phyloP scores from a whole-genome alignment of 75 land plant genomes.

The Pseudotsuga menziesii region DNA sequence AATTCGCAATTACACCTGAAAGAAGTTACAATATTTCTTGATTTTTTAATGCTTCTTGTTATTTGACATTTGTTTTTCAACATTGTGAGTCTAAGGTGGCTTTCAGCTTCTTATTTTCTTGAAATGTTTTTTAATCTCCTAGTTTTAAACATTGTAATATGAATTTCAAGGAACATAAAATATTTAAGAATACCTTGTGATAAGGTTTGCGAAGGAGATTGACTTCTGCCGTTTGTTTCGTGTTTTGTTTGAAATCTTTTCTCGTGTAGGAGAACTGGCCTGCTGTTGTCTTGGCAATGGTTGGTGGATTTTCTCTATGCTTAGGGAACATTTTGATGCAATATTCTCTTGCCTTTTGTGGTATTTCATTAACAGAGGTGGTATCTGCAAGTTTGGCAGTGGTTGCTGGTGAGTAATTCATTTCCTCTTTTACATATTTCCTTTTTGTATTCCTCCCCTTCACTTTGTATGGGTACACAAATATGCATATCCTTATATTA shows the following conservation, averaged over 20 bases:
- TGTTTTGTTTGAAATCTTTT: background rate
- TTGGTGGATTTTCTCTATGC: constrained; percentile 19
- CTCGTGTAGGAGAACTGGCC: constrained; percentile 12
- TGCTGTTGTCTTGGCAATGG: constrained; percentile 14
- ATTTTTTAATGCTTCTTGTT: background rate
- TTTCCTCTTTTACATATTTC: background rate
- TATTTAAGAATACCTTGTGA: background rate
- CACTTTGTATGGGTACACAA: background rate
- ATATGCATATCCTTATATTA: background rate
- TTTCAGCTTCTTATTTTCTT: background rate
- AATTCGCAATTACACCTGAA: background rate
- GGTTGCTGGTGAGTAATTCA: constrained; percentile 9
- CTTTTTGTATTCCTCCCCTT: background rate
- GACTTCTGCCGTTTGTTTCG: background rate
- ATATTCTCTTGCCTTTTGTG: constrained; percentile 21
- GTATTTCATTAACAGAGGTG: constrained; percentile 27
- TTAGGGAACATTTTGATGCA: constrained; percentile 23
- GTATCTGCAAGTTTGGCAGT: constrained; percentile 26
- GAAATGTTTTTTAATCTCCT: background rate
- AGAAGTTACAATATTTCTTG: too few species aligned
- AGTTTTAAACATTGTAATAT: background rate
- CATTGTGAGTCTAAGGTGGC: background rate
- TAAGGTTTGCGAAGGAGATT: background rate
- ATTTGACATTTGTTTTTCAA: background rate
- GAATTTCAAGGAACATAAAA: background rate